phyloP scores from a whole-genome alignment of 805 yeast species.

The Metschnikowia chrysomelidarum region DNA sequence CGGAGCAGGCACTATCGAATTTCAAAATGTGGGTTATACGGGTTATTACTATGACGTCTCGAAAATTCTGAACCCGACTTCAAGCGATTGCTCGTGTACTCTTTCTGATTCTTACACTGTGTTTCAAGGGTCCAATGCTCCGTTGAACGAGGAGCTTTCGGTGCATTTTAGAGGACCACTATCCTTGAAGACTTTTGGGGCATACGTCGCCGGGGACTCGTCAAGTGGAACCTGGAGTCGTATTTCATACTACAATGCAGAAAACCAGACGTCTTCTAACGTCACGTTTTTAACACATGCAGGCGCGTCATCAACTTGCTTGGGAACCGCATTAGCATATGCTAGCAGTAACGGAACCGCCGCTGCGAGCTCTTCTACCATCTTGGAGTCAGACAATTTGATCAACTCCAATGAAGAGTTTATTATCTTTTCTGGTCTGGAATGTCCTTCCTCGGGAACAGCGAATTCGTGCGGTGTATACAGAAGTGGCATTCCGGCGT shows the following conservation, averaged over 20 bases:
- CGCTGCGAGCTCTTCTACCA: conserved; percentile 44
- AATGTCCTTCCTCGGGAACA: conserved; percentile 56
- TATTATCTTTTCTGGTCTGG: conserved; percentile 54
- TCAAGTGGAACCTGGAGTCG: conserved; percentile 54
- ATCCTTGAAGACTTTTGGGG: conserved; percentile 57
- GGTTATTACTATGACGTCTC: conserved; percentile 53
- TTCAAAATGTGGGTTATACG: conserved; percentile 52
- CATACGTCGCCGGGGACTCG: conserved; percentile 44
- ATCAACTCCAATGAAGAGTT: conserved; percentile 60
- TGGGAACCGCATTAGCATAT: conserved; percentile 66
- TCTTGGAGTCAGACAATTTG: conserved; percentile 47
- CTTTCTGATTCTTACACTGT: conserved; percentile 32
- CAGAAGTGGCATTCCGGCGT: conserved; percentile 72
- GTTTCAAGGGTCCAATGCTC: conserved; percentile 62
- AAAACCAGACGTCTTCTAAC: conserved; percentile 50
- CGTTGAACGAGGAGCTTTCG: conserved; percentile 65
- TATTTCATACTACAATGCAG: conserved; percentile 56
- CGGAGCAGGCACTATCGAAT: conserved; percentile 40
- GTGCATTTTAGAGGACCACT: conserved; percentile 82
- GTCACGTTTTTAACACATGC: conserved; percentile 67
- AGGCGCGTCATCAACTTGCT: conserved; percentile 58
- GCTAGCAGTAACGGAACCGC: conserved; percentile 57
- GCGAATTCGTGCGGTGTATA: conserved; percentile 70
- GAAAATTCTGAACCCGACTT: conserved; percentile 38
- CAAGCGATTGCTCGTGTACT: conserved; percentile 48